These are phyloP conservation scores for Nematocida ironsii DNA, from an alignment of 371 early-diverging fungal species.

Conservation along the genomic window DNA sequence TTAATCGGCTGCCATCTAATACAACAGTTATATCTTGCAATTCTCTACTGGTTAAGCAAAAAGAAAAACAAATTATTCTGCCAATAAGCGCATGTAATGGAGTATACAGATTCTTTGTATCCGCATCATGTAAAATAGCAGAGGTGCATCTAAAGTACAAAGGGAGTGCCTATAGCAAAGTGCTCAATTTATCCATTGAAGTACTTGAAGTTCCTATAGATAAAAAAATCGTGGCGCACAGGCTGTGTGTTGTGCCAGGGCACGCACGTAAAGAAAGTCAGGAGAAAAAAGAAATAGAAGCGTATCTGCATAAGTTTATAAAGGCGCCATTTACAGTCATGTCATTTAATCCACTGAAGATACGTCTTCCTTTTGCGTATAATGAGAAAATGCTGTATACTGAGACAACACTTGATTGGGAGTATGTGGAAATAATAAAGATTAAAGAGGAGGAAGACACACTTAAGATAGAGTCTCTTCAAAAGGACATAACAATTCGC, in stretches of 20 bases:
- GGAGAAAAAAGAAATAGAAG: neutral
- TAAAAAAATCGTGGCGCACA: constrained; percentile 30
- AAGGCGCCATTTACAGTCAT: neutral
- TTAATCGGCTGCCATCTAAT: neutral
- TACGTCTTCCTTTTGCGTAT: constrained; percentile 7
- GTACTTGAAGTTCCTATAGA: constrained; percentile 1
- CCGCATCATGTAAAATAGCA: neutral
- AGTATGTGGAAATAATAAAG: neutral
- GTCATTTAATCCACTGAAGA: constrained; percentile 2
- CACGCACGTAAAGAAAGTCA: neutral
- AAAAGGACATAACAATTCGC: constrained; percentile 1
- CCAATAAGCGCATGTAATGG: neutral
- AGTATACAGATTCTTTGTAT: constrained; percentile 7
- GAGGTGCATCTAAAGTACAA: constrained; percentile 31
- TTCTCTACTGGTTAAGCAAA: neutral
- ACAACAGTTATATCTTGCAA: constrained; percentile 4
- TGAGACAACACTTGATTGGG: constrained; percentile 29
- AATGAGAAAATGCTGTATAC: constrained; percentile 10
- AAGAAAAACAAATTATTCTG: neutral
- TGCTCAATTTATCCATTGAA: neutral
- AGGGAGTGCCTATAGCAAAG: constrained; percentile 11
- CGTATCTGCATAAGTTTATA: neutral
- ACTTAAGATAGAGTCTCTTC: neutral
- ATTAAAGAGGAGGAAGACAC: constrained; percentile 3
- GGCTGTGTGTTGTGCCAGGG: constrained; percentile 13